Conservation (phyloP, 129 eudicot species). For the Mikania micrantha region DNA sequence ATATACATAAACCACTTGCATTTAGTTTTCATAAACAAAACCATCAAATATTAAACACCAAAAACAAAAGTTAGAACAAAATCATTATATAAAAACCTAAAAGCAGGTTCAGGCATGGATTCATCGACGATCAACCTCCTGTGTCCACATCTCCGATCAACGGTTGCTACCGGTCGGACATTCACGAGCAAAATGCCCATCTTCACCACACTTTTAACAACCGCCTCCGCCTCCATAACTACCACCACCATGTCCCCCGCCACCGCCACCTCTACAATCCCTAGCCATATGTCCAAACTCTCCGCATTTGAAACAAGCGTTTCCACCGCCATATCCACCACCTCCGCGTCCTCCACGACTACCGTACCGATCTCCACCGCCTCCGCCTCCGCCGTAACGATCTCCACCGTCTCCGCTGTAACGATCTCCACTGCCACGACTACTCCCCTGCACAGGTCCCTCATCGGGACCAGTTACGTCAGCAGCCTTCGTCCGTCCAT, state of each 20-base stretch:
- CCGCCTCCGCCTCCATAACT: conserved; percentile 5
- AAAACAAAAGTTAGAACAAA: too few relatives aligned
- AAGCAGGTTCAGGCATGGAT: too few relatives aligned
- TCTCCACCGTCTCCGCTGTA: too few relatives aligned
- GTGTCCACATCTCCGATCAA: conserved; percentile 1
- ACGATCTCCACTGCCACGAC: conserved; percentile 9
- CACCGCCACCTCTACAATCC: conserved; percentile 41
- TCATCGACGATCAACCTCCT: not conserved
- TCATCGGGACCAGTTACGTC: conserved; percentile 26
- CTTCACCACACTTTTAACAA: not conserved
- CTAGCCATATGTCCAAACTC: conserved; percentile 34
- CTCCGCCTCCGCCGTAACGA: not conserved
- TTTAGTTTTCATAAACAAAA: too few relatives aligned
- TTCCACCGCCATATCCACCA: conserved; percentile 13
- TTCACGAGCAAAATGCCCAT: conserved; percentile 53
- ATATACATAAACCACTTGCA: too few relatives aligned
- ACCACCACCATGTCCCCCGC: conserved; percentile 19
- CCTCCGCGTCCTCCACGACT: too few relatives aligned
- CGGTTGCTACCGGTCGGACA: conserved; percentile 39
- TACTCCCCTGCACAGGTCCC: conserved; percentile 13
- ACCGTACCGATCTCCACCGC: conserved; percentile 1
- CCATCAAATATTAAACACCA: too few relatives aligned
- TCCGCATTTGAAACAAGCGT: conserved; percentile 21
- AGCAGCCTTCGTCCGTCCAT: conserved; percentile 69
- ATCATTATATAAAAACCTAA: too few relatives aligned